Base-by-base conservation (phyloP, 1,139 yeast species). In the Torulaspora pretoriensis region DNA sequence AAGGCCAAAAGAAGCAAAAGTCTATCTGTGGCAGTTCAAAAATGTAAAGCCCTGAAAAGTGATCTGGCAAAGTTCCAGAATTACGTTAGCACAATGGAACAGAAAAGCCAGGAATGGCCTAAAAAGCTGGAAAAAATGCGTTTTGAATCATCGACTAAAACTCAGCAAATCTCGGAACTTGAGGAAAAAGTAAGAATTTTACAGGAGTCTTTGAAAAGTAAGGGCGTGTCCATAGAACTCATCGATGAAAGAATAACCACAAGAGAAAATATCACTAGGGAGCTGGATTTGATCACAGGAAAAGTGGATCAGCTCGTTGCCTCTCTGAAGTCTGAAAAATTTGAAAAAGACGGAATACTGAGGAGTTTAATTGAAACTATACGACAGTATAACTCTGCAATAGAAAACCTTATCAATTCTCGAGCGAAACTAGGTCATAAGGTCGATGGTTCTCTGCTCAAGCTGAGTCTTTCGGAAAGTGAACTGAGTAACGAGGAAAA, bases 11-110 rank as follows among this genome's bases (percentile, higher is more conserved):
- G 68, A 27, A 68, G 71, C 19, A 71, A 71, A 39, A 68, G 62
- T 52, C 68, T 71, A 53, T 71, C 68, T 13, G 57, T 68, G 13
- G 73, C 82, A 16, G 77, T 77, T 51, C 72, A 74, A 54, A 81
- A 83, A 59, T 71, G 80, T 6, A 71, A 69, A 46, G 88, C 88
- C 0, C 68, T 89, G 46, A 84, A 83, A 54, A 78, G 80, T 47
- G 97, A 89, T 65, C 70, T 83, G 35, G 69, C 71, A 38, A 84
- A 84, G 61, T 84, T 86, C 60, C 75, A 78, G 55, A 83, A 80
- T 14, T 86, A 84, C 59, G 80, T 85, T 40, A 80, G 79, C 39
- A 72, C 80, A 8, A 81, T 85, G 77, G 79, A 81, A 52, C 68
- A 72, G 27, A 72, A 87, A 47, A 83, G 82, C 56, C 59, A 67